Evolutionary conservation across 2,329 filamentous ascomycete species (phyloP), one percentile per base, ranked within the genome.

Genomic region (Colletotrichum gloeosporioides): DNA sequence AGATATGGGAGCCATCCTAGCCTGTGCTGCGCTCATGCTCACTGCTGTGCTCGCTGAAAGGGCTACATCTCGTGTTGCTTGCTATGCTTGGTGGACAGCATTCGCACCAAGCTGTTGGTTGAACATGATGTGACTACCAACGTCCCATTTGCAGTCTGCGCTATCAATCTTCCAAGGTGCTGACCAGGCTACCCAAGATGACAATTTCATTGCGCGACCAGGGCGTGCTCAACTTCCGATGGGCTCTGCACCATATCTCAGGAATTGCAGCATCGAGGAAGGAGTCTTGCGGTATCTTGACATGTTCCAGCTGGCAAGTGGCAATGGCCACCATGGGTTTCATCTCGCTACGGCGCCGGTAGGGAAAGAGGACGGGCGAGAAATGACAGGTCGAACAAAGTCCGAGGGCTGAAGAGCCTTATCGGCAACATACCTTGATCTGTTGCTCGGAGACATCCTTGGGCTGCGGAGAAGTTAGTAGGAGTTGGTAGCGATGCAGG

Each of bases 371-470:
- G 80, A 82, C 81, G 81, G 61, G 83, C 85, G 84, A 85, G 80
- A 81, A 84, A 85, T 77, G 82, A 84, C 81, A 86, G 89, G 92
- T 91, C 92, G 92, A 94, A 90, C 88, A 90, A 92, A 93, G 90
- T 92, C 92, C 92, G 85, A 90, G 91, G 89, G 92, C 89, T 87
- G 85, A 88, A 86, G 84, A 88, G 92, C 93, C 93, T 93, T 90
- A 94, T 92, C 90, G 93, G 96, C 94, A 96, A 99, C 97, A 98
- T 99, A 99, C 97, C 97, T 99, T 99, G 90, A 99, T 98, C 93
- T 98, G 95, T 89, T 89, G 90, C 92, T 99, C 96, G 88, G 93
- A 95, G 87, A 99, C 96, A 93, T 99, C 97, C 90, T 94, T 93
- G 86, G 97, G 97, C 95, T 99, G 80, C 39, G 72, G 22, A 10